A percentile compares a stretch with the other conserved stretches of the same genome.
Conservation (phyloP, 2,329 filamentous ascomycete species). For the Pseudocercospora cruenta region DNA sequence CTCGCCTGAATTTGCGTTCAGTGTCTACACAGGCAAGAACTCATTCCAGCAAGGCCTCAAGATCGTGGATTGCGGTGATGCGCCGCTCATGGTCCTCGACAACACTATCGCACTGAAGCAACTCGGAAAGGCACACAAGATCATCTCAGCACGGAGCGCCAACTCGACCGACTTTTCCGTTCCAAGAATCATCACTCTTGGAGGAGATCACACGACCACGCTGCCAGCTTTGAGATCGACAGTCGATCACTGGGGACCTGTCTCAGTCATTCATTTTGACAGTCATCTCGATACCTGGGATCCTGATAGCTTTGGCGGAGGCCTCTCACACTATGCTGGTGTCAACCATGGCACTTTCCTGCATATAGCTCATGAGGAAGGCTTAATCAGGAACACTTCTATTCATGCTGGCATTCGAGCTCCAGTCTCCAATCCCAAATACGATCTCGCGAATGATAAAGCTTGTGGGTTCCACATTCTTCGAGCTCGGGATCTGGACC, state of each 20-base stretch:
- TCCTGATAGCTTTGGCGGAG: conserved; percentile 59
- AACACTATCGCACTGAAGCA: conserved; percentile 60
- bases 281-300: conserved; percentile 59
- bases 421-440: conserved; percentile 53
- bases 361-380: conserved; percentile 65
- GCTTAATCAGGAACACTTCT: conserved; percentile 60
- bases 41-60: conserved; percentile 51
- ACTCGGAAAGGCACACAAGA: conserved; percentile 56
- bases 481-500: conserved; percentile 60
- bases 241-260: conserved; percentile 55
- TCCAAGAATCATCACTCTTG: conserved; percentile 58
- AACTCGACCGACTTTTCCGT: conserved; percentile 48
- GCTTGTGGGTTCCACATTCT: conserved; percentile 63
- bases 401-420: conserved; percentile 66
- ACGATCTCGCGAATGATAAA: conserved; percentile 60
- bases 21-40: conserved; percentile 53
- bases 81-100: conserved; percentile 52
- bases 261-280: conserved; percentile 63
- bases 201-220: conserved; percentile 62
- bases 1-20: conserved; percentile 45
- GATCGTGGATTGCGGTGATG: conserved; percentile 60
- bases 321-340: conserved; percentile 63
- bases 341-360: conserved; percentile 64
- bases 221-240: conserved; percentile 57
- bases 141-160: conserved; percentile 50